Percentiles rank a stretch among this genome's conserved stretches.
Conservation (phyloP, 2,329 filamentous ascomycete species). For the Amauroascus verrucosus region DNA sequence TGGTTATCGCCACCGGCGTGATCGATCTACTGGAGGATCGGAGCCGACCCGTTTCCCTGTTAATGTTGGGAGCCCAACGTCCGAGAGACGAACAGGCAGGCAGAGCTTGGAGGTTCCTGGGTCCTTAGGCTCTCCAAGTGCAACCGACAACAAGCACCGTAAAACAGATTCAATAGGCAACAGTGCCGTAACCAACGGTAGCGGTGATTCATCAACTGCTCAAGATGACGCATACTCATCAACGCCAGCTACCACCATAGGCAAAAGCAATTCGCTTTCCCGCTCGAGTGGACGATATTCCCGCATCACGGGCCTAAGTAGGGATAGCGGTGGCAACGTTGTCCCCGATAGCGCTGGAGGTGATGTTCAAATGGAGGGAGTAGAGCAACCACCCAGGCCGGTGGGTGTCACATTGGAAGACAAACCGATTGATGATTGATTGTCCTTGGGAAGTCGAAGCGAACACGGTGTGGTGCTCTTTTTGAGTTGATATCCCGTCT, state of each 20-base stretch:
- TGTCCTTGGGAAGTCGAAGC: neutral
- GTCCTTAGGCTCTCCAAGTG: conserved; percentile 39
- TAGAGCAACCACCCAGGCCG: conserved; percentile 15
- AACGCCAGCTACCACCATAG: conserved; percentile 31
- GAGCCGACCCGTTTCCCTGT: conserved; percentile 80
- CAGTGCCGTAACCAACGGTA: conserved; percentile 33
- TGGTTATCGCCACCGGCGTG: conserved; percentile 56
- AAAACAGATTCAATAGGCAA: conserved; percentile 16
- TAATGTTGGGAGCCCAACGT: conserved; percentile 51
- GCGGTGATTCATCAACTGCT: conserved; percentile 20
- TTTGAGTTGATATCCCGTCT: neutral
- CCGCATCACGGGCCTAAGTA: conserved; percentile 42
- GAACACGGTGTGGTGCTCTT: neutral
- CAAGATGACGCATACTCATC: conserved; percentile 20
- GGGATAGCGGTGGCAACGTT: conserved; percentile 32
- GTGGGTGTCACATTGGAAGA: conserved; percentile 60
- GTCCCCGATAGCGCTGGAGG: conserved; percentile 2
- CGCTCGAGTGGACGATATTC: conserved; percentile 44
- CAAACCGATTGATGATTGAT: conserved; percentile 65
- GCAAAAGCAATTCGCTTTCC: conserved; percentile 57
- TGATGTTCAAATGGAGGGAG: conserved; percentile 28
- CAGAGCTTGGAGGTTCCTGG: conserved; percentile 74
- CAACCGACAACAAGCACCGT: conserved; percentile 20
- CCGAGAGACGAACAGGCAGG: conserved; percentile 43
- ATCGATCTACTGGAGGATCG: conserved; percentile 56